Base-by-base conservation (phyloP, 768 basidiomycete species). In the Termitomyces sp. region DNA sequence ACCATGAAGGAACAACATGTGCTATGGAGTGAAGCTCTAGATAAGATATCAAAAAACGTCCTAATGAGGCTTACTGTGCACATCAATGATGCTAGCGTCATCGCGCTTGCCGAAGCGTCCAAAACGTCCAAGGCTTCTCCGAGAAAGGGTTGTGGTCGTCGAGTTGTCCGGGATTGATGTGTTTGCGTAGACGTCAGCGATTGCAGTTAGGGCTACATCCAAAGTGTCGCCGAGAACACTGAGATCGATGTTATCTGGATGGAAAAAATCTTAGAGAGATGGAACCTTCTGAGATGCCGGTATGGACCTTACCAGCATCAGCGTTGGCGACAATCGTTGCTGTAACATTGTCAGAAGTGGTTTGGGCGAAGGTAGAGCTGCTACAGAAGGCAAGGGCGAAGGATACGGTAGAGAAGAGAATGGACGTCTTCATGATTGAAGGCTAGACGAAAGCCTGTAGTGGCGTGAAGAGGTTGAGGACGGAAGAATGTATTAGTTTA, bases 1-100 rank as follows among this genome's bases (percentile, higher is more conserved):
- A 72, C 70, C 71, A 72, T 7, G 65, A 60, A 24, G 69, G 70
- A 15, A 65, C 64, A 51, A 66, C 61, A 51, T 71, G 70, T 24
- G 65, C 70, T 70, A 49, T 3, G 22, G 19, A 44, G 26, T 30
- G 24, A 34, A 21, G 15, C 14, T 40, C 5, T 45, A 41, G 10
- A 40, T 12, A 48, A 40, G 17, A 40, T 32, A 5, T n/a, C n/a
- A 45, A 37, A 22, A 24, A 43, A 35, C 7, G 28, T 10, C 7
- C 10, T 26, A 22, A 24, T 2, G 22, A 15, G 10, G 54, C 66
- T 26, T 47, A 71, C 70, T 64, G 57, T 71, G 70, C 19, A 67
- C 62, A 48, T 71, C 70, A 17, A 71, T 57, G 45, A 69, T 66
- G 40, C 51, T 59, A 10, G 60, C 54, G 14, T 51, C 53, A 19